These are phyloP conservation scores for rapeseed (Brassica napus) DNA, from an alignment of 345 rosid species.

Conservation along the genomic window Da-Ae NC_063442.1:39530001-39530500, in stretches of 20 bases:
- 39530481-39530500: background rate
- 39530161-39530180: background rate
- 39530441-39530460: background rate
- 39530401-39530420: background rate
- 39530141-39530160: background rate
- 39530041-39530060: background rate
- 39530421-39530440: background rate
- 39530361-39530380: background rate
- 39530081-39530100: constrained; percentile 8
- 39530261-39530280: background rate
- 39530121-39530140: background rate
- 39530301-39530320: too few species aligned
- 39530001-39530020: too few species aligned
- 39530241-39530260: background rate
- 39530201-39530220: background rate
- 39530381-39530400: background rate
- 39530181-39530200: background rate
- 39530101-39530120: background rate
- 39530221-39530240: background rate
- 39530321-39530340: background rate
- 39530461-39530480: background rate
- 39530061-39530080: background rate
- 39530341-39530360: background rate
- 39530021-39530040: background rate
- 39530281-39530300: background rate